phyloP scores from a whole-genome alignment of 345 rosid genomes.

The Draba incana region DNA sequence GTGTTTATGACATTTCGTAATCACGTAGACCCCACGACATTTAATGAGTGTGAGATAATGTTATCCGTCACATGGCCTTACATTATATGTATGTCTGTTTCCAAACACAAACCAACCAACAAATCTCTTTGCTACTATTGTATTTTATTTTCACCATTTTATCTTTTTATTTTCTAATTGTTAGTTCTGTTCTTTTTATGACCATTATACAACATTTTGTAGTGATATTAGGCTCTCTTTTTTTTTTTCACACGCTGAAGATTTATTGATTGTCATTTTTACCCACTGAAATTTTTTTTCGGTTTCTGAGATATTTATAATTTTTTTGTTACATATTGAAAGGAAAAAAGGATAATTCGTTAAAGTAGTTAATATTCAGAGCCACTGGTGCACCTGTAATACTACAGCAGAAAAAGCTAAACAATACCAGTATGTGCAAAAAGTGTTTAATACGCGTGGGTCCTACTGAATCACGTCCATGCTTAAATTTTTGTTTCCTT shows the following conservation, averaged over 20 bases:
- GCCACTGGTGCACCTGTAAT: conserved; percentile 13
- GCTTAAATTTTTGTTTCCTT: conserved; percentile 27
- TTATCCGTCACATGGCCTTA: conserved; percentile 45
- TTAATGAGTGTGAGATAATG: conserved; percentile 40
- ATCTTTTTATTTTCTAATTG: neutral
- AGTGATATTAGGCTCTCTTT: neutral
- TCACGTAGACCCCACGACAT: conserved; percentile 28
- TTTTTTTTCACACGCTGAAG: neutral
- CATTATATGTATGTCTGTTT: conserved; percentile 40
- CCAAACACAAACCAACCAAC: conserved; percentile 39
- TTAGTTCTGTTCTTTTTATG: too few relatives aligned
- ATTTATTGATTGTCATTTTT: neutral
- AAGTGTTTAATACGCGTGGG: conserved; percentile 34
- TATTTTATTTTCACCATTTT: neutral
- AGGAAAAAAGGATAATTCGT: neutral
- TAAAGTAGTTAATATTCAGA: neutral
- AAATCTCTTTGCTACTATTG: conserved; percentile 13
- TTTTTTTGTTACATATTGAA: neutral
- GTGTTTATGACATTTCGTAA: conserved; percentile 20
- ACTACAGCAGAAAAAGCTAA: conserved; percentile 23
- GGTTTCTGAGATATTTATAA: too few relatives aligned
- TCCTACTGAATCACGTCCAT: conserved; percentile 13
- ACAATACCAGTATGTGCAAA: neutral
- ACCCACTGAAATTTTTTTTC: too few relatives aligned
- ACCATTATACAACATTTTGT: too few relatives aligned